Evolutionary conservation across 2,329 filamentous ascomycete species (phyloP).

Genomic region (Elsinoe arachidis): DNA sequence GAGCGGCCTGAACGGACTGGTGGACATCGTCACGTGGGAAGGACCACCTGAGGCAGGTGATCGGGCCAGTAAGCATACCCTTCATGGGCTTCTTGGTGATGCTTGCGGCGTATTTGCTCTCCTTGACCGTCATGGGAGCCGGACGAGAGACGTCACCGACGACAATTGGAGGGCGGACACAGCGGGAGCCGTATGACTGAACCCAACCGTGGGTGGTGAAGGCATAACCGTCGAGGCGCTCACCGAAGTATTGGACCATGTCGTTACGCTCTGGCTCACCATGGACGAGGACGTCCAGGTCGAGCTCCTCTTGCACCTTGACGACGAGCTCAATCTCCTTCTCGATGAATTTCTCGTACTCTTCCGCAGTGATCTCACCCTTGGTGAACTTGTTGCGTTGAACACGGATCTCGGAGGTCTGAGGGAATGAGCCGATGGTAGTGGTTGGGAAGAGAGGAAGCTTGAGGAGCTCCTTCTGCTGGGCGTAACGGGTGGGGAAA

Average conservation of each 20-base stretch:
- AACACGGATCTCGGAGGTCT: slow-evolving; percentile 97
- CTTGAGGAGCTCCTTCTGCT: slow-evolving; percentile 86
- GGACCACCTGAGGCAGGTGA: slow-evolving; percentile 98
- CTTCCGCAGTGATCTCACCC: slow-evolving; percentile 80
- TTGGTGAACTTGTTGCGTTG: slow-evolving; percentile 98
- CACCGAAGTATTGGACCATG: slow-evolving; percentile 99
- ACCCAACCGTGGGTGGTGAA: slow-evolving; percentile 99
- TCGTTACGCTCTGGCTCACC: slow-evolving; percentile 99
- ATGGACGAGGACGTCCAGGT: slow-evolving; percentile 93
- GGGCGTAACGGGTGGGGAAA: slow-evolving; percentile 74
- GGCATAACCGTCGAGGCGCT: slow-evolving; percentile 90
- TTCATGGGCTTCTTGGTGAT: slow-evolving; percentile 99
- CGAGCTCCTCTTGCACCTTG: slow-evolving; percentile 96
- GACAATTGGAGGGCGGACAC: slow-evolving; percentile 95
- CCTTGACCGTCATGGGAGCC: slow-evolving; percentile 98
- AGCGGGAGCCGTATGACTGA: slow-evolving; percentile 95
- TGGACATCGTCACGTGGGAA: slow-evolving; percentile 99
- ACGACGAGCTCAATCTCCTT: slow-evolving; percentile 94
- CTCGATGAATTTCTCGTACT: slow-evolving; percentile 99
- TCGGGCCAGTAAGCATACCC: slow-evolving; percentile 98
- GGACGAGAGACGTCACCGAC: slow-evolving; percentile 98
- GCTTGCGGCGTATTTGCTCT: slow-evolving; percentile 96
- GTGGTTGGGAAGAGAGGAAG: slow-evolving; percentile 97
- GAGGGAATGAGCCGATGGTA: slow-evolving; percentile 98
- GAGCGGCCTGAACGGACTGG: slow-evolving; percentile 97